phyloP scores from a whole-genome alignment of 768 basidiomycete species.

The Lyophyllum semitale region DNA sequence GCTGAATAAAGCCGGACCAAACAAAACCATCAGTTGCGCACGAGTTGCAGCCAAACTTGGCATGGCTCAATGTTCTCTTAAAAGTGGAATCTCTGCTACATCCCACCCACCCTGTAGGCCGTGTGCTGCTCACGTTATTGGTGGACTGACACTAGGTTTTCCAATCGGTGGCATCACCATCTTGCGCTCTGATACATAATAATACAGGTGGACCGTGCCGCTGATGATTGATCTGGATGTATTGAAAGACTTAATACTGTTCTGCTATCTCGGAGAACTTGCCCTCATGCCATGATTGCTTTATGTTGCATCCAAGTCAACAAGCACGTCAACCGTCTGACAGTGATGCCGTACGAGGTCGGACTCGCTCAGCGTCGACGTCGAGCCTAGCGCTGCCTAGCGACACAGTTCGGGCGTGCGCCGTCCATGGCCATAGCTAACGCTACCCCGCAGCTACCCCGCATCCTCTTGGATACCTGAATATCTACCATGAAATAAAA shows the following conservation, averaged over 20 bases:
- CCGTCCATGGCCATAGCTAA: not conserved
- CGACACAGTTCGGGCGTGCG: no score
- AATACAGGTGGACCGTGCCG: not conserved
- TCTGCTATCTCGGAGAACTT: not conserved
- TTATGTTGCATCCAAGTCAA: not conserved
- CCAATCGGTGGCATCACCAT: not conserved
- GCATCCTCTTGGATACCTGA: not conserved
- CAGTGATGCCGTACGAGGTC: no score
- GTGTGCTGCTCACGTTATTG: not conserved
- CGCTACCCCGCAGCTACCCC: not conserved
- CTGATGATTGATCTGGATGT: not conserved
- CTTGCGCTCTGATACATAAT: not conserved
- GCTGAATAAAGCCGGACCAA: conserved; percentile 15
- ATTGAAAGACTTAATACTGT: not conserved
- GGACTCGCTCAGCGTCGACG: no score
- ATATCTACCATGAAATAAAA: not conserved
- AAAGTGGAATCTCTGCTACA: not conserved
- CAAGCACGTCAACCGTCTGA: not conserved
- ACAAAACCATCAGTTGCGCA: conserved; percentile 32
- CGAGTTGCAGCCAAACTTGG: not conserved
- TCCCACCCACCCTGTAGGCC: not conserved
- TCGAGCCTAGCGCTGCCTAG: no score
- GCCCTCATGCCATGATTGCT: not conserved
- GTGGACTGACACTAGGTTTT: not conserved
- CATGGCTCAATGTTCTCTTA: not conserved